Conservation (phyloP, 2,329 filamentous ascomycete genomes). For the Microsporum ferrugineum region DNA sequence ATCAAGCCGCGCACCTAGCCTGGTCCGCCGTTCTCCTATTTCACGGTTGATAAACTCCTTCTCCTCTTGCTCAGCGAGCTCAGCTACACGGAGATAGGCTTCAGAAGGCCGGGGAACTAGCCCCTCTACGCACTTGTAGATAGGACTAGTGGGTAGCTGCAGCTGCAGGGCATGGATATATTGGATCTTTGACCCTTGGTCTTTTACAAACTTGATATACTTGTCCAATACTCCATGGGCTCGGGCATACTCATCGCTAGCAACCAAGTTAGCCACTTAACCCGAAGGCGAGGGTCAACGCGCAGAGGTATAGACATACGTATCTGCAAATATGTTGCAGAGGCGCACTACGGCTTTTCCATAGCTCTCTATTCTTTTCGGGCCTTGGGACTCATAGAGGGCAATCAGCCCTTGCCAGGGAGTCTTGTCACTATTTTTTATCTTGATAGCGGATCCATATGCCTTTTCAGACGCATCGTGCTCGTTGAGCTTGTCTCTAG, state of each 20-base stretch:
- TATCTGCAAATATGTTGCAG: conserved; percentile 60
- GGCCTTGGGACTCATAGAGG: conserved; percentile 68
- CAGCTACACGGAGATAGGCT: conserved; percentile 71
- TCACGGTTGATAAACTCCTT: conserved; percentile 80
- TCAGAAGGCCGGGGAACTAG: conserved; percentile 65
- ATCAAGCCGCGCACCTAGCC: conserved; percentile 70
- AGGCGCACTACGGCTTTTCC: conserved; percentile 60
- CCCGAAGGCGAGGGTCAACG: background rate
- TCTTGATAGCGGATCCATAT: conserved; percentile 59
- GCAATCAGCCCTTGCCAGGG: conserved; percentile 84
- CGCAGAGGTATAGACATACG: conserved; percentile 33
- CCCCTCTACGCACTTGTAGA: conserved; percentile 76
- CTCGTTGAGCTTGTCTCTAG: conserved; percentile 63
- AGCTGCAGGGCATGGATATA: conserved; percentile 65
- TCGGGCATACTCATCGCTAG: conserved; percentile 46
- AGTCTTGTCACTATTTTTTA: conserved; percentile 66
- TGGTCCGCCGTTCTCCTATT: conserved; percentile 77
- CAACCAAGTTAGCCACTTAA: background rate
- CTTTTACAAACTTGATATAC: conserved; percentile 61
- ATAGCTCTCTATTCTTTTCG: conserved; percentile 60
- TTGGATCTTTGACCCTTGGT: conserved; percentile 59
- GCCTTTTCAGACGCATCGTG: conserved; percentile 62
- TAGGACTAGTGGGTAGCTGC: conserved; percentile 64
- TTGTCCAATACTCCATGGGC: conserved; percentile 62
- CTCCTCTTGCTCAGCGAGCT: conserved; percentile 75